phyloP scores from a whole-genome alignment of 2,329 filamentous ascomycete species.

The Ophiostoma novo-ulmi region DNA sequence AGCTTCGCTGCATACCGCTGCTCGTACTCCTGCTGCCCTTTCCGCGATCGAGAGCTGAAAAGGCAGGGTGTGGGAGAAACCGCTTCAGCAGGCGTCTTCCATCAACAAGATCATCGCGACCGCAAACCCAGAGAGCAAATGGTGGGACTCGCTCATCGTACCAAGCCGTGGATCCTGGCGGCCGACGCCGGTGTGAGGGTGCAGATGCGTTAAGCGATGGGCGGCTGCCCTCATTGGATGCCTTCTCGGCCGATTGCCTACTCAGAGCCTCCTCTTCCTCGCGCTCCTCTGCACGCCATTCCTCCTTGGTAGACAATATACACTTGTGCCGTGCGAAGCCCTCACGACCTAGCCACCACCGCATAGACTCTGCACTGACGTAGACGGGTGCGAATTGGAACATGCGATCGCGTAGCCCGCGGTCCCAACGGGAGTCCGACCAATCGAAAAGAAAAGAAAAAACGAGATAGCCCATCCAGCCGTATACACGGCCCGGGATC shows the following conservation, averaged over 20 bases:
- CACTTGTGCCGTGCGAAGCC: conserved; percentile 78
- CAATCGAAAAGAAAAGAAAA: conserved; percentile 88
- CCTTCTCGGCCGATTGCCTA: neutral
- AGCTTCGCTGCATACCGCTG: conserved; percentile 32
- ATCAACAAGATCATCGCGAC: conserved; percentile 78
- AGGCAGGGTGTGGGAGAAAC: conserved; percentile 49
- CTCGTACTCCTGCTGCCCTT: conserved; percentile 17
- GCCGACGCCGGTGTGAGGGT: conserved; percentile 35
- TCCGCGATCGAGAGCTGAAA: conserved; percentile 29
- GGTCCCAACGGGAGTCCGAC: conserved; percentile 81
- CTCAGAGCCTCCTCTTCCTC: conserved; percentile 19
- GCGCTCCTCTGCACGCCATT: conserved; percentile 56
- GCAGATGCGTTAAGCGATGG: neutral
- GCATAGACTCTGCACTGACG: conserved; percentile 82
- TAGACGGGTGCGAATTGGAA: conserved; percentile 93
- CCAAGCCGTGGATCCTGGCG: conserved; percentile 62
- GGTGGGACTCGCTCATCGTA: conserved; percentile 75
- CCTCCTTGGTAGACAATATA: conserved; percentile 73
- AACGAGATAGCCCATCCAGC: conserved; percentile 77
- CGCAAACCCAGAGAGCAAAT: conserved; percentile 82
- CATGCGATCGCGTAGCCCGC: conserved; percentile 69
- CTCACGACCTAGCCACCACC: conserved; percentile 89
- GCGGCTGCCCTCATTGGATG: neutral
- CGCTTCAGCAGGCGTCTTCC: conserved; percentile 67
- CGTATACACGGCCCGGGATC: conserved; percentile 65